phyloP scores from a whole-genome alignment of 305 asterid genomes.

The Fraxinus nigra region DNA sequence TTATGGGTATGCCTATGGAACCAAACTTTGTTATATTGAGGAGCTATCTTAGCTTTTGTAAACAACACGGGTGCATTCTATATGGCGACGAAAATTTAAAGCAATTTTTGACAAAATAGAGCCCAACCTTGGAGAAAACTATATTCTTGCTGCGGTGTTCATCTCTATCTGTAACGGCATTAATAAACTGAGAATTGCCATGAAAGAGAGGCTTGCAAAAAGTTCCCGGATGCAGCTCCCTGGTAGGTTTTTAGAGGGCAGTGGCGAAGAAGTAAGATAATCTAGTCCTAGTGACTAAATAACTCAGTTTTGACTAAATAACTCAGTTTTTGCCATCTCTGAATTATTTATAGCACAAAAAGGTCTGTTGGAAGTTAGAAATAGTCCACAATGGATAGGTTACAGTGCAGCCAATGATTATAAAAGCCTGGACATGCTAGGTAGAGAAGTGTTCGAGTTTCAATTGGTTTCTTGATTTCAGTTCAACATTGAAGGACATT shows the following conservation, averaged over 20 bases:
- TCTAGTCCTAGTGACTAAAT: not conserved
- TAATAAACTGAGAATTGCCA: slow-evolving; percentile 35
- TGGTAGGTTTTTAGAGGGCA: slow-evolving; percentile 15
- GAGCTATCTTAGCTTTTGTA: slow-evolving; percentile 67
- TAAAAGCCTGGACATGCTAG: not conserved
- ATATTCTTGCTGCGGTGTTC: slow-evolving; percentile 50
- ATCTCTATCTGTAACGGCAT: slow-evolving; percentile 22
- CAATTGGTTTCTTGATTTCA: not conserved
- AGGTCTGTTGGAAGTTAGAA: not conserved
- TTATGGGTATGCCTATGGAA: slow-evolving; percentile 57
- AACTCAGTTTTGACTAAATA: not conserved
- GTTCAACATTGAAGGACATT: not conserved
- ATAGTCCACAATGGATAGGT: not conserved
- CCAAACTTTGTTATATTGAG: slow-evolving; percentile 61
- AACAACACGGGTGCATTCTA: slow-evolving; percentile 35
- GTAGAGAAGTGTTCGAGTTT: not conserved
- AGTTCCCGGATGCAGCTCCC: slow-evolving; percentile 36
- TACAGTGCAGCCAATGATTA: not conserved
- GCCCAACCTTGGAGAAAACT: slow-evolving; percentile 59
- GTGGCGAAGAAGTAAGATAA: not conserved
- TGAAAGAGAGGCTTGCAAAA: slow-evolving; percentile 54
- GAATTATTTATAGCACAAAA: not conserved
- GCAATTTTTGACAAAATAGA: slow-evolving; percentile 45
- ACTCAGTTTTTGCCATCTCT: not conserved
- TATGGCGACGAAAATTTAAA: slow-evolving; percentile 33